A percentile compares a stretch with the other conserved stretches of the same genome.
These are phyloP conservation scores for Wickerhamomyces canadensis DNA, from an alignment of 805 yeast genomes.

Conservation along the genomic window DNA sequence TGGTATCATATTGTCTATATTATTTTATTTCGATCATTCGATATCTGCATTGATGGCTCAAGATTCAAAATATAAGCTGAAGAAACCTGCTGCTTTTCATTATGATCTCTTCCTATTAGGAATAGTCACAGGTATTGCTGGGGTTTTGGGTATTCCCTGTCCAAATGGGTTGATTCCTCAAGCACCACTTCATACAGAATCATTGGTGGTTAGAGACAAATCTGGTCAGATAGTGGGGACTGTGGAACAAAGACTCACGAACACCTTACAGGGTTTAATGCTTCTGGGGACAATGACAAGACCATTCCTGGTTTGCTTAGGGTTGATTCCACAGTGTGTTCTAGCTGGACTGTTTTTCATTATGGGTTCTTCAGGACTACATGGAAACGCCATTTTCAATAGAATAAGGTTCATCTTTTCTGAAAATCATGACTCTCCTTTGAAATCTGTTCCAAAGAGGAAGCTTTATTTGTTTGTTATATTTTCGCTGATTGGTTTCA, in stretches of 20 bases:
- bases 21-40: conserved; percentile 94
- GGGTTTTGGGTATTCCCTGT: conserved; percentile 86
- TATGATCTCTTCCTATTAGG: conserved; percentile 88
- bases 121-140: conserved; percentile 79
- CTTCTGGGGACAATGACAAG: conserved; percentile 85
- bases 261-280: conserved; percentile 77
- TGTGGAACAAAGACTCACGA: conserved; percentile 87
- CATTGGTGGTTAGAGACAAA: conserved; percentile 50
- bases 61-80: conserved; percentile 70
- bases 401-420: conserved; percentile 58
- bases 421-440: conserved; percentile 19
- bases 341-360: conserved; percentile 88
- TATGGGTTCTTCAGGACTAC: conserved; percentile 82
- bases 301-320: conserved; percentile 76
- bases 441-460: conserved; percentile 27
- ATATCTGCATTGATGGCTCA: conserved; percentile 93
- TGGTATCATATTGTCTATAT: conserved; percentile 74
- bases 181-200: conserved; percentile 87
- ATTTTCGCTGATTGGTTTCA: conserved; percentile 63
- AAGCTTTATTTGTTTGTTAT: conserved; percentile 47
- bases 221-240: conserved; percentile 32
- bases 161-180: conserved; percentile 97
- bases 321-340: conserved; percentile 87
- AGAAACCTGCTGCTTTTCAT: conserved; percentile 86
- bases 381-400: conserved; percentile 57